These are phyloP conservation scores for Exophiala mesophila DNA, from an alignment of 2,329 filamentous ascomycete genomes.

Conservation along the genomic window DNA sequence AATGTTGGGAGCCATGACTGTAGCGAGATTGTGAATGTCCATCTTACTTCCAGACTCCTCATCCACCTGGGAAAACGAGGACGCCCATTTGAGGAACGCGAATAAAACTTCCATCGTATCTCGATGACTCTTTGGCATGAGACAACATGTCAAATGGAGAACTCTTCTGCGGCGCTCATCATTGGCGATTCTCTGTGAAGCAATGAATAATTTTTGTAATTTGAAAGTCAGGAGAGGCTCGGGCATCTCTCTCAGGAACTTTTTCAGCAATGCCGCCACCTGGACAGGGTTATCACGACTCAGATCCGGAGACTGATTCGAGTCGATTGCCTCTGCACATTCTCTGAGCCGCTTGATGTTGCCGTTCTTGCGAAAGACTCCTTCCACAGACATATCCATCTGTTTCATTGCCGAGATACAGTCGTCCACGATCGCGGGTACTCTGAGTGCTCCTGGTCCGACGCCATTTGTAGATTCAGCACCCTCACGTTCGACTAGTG, in stretches of 20 bases:
- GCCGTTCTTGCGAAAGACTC: slow-evolving; percentile 97
- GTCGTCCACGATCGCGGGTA: slow-evolving; percentile 93
- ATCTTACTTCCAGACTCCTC: slow-evolving; percentile 98
- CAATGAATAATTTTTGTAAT: slow-evolving; percentile 83
- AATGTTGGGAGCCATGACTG: slow-evolving; percentile 95
- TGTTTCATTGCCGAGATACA: slow-evolving; percentile 91
- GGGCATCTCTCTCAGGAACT: slow-evolving; percentile 88
- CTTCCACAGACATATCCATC: slow-evolving; percentile 98
- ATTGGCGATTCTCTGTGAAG: slow-evolving; percentile 81
- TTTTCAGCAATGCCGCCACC: slow-evolving; percentile 87
- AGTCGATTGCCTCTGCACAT: slow-evolving; percentile 78
- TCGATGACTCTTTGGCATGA: slow-evolving; percentile 85
- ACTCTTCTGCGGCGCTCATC: slow-evolving; percentile 76
- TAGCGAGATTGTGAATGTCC: slow-evolving; percentile 96
- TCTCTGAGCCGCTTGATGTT: slow-evolving; percentile 94
- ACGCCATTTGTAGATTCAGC: slow-evolving; percentile 98
- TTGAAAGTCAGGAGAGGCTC: slow-evolving; percentile 95
- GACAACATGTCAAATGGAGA: slow-evolving; percentile 83
- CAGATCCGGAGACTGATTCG: slow-evolving; percentile 78
- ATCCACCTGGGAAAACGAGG: slow-evolving; percentile 94
- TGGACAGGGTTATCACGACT: slow-evolving; percentile 88
- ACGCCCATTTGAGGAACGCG: slow-evolving; percentile 94
- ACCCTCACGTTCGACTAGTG: slow-evolving; percentile 85
- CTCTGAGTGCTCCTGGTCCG: slow-evolving; percentile 80
- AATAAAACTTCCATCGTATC: slow-evolving; percentile 95